Evolutionary conservation across 805 yeast genomes (phyloP).

Genomic region (Jamesozyma spencerorum): DNA sequence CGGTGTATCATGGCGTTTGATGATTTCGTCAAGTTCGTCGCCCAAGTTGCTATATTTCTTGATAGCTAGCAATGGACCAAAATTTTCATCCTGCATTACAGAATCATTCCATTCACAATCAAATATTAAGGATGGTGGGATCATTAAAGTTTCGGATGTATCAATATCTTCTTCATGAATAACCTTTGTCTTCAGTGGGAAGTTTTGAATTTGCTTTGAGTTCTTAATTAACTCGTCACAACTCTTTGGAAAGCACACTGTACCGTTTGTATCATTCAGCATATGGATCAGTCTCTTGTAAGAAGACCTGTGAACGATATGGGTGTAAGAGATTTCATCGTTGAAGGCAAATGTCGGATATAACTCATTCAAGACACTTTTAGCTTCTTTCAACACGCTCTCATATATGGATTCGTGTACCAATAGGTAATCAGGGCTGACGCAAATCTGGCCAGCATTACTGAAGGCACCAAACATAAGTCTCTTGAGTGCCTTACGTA

Average conservation of each 20-base stretch:
- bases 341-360: constrained; percentile 34
- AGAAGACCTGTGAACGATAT: constrained; percentile 50
- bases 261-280: constrained; percentile 45
- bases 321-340: constrained; percentile 40
- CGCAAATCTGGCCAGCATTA: constrained; percentile 90
- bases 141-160: constrained; percentile 34
- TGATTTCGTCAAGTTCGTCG: constrained; percentile 37
- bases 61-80: constrained; percentile 81
- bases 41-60: constrained; percentile 41
- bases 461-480: constrained; percentile 71
- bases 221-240: not conserved
- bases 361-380: constrained; percentile 35
- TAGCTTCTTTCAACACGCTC: constrained; percentile 37
- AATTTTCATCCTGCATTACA: constrained; percentile 66
- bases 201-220: constrained; percentile 10
- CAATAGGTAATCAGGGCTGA: constrained; percentile 75
- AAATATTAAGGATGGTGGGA: constrained; percentile 64
- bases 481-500: constrained; percentile 41
- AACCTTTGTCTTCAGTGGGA: not conserved
- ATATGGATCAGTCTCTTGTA: constrained; percentile 39
- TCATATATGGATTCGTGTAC: constrained; percentile 53
- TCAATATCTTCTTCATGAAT: not conserved
- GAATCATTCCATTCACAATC: constrained; percentile 58
- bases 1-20: constrained; percentile 57
- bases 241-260: constrained; percentile 5